These are phyloP conservation scores for Leucoagaricus sp. DNA, from an alignment of 1,284 basidiomycete species.

Conservation along the genomic window DNA sequence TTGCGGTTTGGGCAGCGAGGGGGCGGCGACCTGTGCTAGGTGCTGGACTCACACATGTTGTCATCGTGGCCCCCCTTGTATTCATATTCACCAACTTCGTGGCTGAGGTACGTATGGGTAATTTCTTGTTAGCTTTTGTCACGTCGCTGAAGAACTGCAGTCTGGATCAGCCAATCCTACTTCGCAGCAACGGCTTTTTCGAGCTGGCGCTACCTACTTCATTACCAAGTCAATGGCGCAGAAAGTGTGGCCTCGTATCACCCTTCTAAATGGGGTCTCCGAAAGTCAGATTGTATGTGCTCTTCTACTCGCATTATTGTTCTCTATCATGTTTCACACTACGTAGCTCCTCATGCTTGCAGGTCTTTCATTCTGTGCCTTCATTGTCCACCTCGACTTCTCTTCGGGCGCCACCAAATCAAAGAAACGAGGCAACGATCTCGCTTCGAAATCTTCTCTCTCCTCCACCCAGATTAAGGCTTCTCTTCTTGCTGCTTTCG, in stretches of 20 bases:
- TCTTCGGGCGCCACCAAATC: slow-evolving; percentile 19
- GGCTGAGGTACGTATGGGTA: slow-evolving; percentile 8
- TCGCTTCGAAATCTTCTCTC: slow-evolving; percentile 17
- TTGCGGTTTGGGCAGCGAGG: slow-evolving; percentile 57
- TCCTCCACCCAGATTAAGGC: slow-evolving; percentile 30
- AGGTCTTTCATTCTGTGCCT: slow-evolving; percentile 29
- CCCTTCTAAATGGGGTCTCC: slow-evolving; percentile 27
- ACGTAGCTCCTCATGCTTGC: slow-evolving; percentile 36
- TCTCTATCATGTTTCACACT: neutral
- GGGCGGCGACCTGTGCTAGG: slow-evolving; percentile 54
- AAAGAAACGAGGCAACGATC: slow-evolving; percentile 22
- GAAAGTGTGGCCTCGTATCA: slow-evolving; percentile 26
- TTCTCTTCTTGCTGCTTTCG: slow-evolving; percentile 34
- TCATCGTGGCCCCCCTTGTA: slow-evolving; percentile 56
- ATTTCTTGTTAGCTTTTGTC: neutral
- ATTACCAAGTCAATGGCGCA: slow-evolving; percentile 21
- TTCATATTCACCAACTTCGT: slow-evolving; percentile 44
- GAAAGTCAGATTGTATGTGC: slow-evolving; percentile 34
- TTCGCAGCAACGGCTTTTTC: neutral
- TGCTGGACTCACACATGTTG: slow-evolving; percentile 55
- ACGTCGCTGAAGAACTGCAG: neutral
- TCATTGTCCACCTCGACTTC: slow-evolving; percentile 15
- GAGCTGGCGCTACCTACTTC: slow-evolving; percentile 16
- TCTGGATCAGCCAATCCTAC: neutral
- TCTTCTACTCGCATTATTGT: neutral